Base-by-base conservation (phyloP, 2,329 filamentous ascomycete species). In the Nothomitra cinnamomea region DNA sequence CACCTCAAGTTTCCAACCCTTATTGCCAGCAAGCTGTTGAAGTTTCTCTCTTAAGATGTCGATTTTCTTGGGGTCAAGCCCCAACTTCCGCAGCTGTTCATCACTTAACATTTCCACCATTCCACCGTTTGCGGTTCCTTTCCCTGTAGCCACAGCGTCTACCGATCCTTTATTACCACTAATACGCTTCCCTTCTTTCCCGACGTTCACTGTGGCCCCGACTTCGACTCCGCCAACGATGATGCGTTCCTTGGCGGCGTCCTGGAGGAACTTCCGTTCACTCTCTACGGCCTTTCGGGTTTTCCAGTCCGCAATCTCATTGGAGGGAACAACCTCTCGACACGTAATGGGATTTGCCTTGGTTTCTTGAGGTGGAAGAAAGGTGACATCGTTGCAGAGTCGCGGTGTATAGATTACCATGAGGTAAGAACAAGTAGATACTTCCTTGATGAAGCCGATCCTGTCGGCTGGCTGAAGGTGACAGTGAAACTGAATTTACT, bases 361-460 rank as follows among this genome's bases (percentile, higher is more conserved):
- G 53, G 84, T 83, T 57, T 87, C 82, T 60, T 84, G 80, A 0
- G 87, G 86, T 0, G 89, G 88, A 53, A 84, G 72, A 65, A 95
- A 95, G 8, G 87, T 87, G 8, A 87, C 79, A 60, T 95, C 89
- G 63, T 83, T 79, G 69, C 89, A 95, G 12, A 95, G 78, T 0
- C 87, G 81, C 0, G 88, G 87, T 0, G 89, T 95, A 64, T 94
- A 85, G 57, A 95, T 79, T 32, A 94, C 80, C 88, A 95, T 95
- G 53, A 95, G 74, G 64, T 95, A 95, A 12, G 87, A 80, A 69
- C 89, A 95, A 10, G 87, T 95, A 2, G 83, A 85, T 1, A 90
- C 80, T 65, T 95, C 89, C 66, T 95, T 95, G 68, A 95, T 94
- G 80, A 87, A 88, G 43, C 83, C 83, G 61, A 95, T 95, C 49